A percentile compares a stretch with the other conserved stretches of the same genome.
These are phyloP conservation scores for Dictyophora rubrovolvata DNA, from an alignment of 768 basidiomycete species.

Conservation along the genomic window DNA sequence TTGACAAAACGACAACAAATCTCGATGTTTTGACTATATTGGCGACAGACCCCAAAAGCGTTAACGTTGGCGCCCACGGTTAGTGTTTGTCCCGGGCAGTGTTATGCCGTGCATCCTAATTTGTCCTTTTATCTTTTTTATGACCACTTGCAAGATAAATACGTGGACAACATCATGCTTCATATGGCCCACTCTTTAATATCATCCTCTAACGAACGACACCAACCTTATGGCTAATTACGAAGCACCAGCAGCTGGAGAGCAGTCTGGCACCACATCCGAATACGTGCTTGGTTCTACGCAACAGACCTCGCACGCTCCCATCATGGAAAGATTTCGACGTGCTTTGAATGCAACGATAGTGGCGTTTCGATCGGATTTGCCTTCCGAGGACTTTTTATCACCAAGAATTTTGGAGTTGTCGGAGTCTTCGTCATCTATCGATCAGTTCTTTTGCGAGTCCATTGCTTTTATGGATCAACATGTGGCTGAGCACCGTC, in stretches of 20 bases:
- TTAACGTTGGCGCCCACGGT: no score
- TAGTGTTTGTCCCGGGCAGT: no score
- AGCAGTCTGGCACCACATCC: no score
- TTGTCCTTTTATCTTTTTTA: not conserved
- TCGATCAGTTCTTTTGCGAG: not conserved
- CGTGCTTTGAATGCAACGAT: not conserved
- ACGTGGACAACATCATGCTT: not conserved
- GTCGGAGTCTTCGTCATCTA: not conserved
- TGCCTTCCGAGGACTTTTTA: not conserved
- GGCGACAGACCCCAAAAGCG: no score
- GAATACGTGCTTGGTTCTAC: not conserved
- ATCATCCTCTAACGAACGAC: no score
- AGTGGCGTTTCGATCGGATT: not conserved
- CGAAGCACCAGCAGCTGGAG: no score
- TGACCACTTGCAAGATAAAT: not conserved
- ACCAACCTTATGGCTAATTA: no score
- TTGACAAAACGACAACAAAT: no score
- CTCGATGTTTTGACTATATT: no score
- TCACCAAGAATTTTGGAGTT: not conserved
- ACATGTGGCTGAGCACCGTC: not conserved
- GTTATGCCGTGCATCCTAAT: not conserved
- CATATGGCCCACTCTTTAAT: no score
- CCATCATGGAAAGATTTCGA: not conserved
- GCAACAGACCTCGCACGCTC: no score
- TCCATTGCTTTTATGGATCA: not conserved